phyloP scores from a whole-genome alignment of 805 yeast species.

The Ogataea minuta region DNA sequence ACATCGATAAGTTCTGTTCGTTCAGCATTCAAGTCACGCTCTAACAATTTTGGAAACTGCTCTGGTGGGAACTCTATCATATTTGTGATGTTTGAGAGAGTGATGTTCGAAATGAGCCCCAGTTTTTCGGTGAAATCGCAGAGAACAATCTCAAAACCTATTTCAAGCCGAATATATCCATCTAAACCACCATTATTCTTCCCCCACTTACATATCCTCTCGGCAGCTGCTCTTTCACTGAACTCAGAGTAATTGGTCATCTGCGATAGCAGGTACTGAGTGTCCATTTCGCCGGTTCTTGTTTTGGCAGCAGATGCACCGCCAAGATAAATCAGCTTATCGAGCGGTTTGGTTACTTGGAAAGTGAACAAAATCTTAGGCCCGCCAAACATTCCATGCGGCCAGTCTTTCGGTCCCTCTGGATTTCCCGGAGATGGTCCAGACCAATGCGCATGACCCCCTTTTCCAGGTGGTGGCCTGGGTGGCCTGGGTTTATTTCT shows the following conservation, averaged over 20 bases:
- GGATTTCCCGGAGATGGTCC: background rate
- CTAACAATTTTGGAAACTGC: background rate
- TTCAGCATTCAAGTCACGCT: slow-evolving; percentile 8
- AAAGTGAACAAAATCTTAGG: slow-evolving; percentile 42
- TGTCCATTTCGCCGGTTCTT: slow-evolving; percentile 59
- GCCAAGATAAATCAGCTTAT: slow-evolving; percentile 51
- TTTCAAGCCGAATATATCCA: slow-evolving; percentile 56
- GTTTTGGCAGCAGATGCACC: slow-evolving; percentile 70
- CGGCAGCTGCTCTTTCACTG: slow-evolving; percentile 47
- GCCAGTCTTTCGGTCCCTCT: background rate
- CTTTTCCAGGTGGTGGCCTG: background rate
- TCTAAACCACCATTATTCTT: slow-evolving; percentile 46
- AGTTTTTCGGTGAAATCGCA: slow-evolving; percentile 57
- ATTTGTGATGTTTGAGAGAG: slow-evolving; percentile 38
- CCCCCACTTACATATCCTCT: slow-evolving; percentile 56
- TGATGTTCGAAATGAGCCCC: slow-evolving; percentile 44
- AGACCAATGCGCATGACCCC: background rate
- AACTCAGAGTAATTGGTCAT: slow-evolving; percentile 29
- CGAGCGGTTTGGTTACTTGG: slow-evolving; percentile 45
- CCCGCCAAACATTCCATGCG: background rate
- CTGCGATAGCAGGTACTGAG: slow-evolving; percentile 45
- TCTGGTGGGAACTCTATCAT: slow-evolving; percentile 40
- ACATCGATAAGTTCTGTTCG: slow-evolving; percentile 28
- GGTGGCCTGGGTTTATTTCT: slow-evolving; percentile 14
- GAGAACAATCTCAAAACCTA: slow-evolving; percentile 59